Conservation (phyloP, 345 rosid species). For the Linum tenue region DNA sequence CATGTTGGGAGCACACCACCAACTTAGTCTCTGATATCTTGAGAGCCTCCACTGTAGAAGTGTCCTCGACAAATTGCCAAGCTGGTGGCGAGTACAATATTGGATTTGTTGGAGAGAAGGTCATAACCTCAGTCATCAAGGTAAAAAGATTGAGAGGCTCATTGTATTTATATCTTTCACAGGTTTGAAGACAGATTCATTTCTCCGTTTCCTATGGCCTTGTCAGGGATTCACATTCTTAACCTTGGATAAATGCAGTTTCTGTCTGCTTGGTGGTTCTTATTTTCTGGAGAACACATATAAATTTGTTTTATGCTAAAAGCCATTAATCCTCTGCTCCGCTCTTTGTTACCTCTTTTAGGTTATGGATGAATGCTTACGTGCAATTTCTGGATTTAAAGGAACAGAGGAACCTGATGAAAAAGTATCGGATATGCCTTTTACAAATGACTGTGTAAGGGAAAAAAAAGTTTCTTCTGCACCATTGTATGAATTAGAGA, state of each 20-base stretch:
- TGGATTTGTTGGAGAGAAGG: constrained; percentile 61
- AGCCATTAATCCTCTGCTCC: not conserved
- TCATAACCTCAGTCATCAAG: constrained; percentile 66
- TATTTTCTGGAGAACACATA: not conserved
- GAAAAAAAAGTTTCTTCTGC: constrained; percentile 75
- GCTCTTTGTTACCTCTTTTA: constrained; percentile 22
- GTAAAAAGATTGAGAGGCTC: constrained; percentile 20
- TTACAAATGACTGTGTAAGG: constrained; percentile 75
- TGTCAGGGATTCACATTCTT: not conserved
- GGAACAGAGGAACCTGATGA: constrained; percentile 86
- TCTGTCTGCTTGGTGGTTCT: not conserved
- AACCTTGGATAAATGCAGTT: not conserved
- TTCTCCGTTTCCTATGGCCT: not conserved
- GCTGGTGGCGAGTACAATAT: constrained; percentile 37
- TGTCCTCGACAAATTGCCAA: constrained; percentile 38
- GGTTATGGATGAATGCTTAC: constrained; percentile 88
- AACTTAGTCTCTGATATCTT: constrained; percentile 41
- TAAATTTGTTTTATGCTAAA: not conserved
- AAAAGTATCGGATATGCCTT: constrained; percentile 56
- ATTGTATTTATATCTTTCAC: no score
- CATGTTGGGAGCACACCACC: constrained; percentile 58
- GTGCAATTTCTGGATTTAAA: constrained; percentile 83
- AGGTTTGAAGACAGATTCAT: not conserved
- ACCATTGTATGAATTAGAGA: constrained; percentile 55
- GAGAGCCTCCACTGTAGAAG: constrained; percentile 35